Evolutionary conservation across 2,329 filamentous ascomycete genomes (phyloP).

Genomic region (Orbilia brochopaga): DNA sequence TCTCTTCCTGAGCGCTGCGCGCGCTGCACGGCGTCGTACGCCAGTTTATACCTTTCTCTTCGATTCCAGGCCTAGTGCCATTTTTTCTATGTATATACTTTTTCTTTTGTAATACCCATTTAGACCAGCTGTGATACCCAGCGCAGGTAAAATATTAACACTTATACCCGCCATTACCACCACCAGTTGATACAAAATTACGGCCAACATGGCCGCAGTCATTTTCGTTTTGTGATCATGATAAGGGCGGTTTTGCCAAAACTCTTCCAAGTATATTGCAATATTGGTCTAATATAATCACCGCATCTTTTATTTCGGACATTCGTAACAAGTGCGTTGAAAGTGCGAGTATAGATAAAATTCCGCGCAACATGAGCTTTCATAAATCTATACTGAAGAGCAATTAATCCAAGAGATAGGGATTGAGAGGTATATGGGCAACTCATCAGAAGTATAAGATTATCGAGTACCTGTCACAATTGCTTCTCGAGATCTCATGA

Average conservation of each 20-base stretch:
- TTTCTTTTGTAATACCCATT: conserved; percentile 15
- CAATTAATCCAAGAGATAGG: too few relatives aligned
- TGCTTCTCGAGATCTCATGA: too few relatives aligned
- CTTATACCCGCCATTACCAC: too few relatives aligned
- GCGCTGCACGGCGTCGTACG: background rate
- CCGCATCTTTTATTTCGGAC: conserved; percentile 12
- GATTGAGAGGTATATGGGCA: background rate
- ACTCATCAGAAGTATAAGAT: too few relatives aligned
- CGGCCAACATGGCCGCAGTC: too few relatives aligned
- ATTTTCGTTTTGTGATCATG: too few relatives aligned
- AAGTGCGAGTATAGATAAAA: conserved; percentile 8
- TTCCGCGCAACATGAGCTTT: background rate
- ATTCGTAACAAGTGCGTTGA: conserved; percentile 1
- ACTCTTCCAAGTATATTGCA: too few relatives aligned
- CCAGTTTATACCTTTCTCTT: background rate
- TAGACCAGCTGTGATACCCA: background rate
- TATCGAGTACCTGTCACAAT: too few relatives aligned
- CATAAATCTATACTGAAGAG: too few relatives aligned
- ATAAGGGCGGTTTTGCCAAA: too few relatives aligned
- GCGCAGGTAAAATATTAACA: background rate
- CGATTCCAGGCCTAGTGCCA: conserved; percentile 3
- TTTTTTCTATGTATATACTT: conserved; percentile 21
- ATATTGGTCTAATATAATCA: too few relatives aligned
- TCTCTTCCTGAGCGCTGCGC: background rate
- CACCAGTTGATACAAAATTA: too few relatives aligned